These are phyloP conservation scores for Hydnum rufescens DNA, from an alignment of 768 basidiomycete species.

Conservation along the genomic window DNA sequence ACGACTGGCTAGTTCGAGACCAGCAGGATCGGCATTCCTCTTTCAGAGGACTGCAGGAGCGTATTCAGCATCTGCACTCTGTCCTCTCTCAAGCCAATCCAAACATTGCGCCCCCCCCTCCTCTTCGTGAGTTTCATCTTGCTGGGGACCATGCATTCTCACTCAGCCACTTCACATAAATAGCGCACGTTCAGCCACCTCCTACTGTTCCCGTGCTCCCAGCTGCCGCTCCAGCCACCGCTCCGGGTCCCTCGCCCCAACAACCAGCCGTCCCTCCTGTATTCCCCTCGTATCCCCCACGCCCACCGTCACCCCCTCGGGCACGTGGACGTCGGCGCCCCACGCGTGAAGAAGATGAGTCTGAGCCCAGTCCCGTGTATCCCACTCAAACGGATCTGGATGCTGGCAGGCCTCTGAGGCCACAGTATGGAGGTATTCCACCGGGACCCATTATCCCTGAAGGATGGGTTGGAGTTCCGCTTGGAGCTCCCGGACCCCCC, in stretches of 20 bases:
- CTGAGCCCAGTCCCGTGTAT: not conserved
- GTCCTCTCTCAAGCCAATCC: slow-evolving; percentile 21
- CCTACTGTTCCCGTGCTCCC: not conserved
- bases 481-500: not conserved
- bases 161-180: not conserved
- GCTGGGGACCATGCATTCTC: not conserved
- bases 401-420: too few relatives aligned
- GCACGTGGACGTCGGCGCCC: not conserved
- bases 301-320: not conserved
- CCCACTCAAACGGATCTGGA: not conserved
- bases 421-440: too few relatives aligned
- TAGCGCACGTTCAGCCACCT: not conserved
- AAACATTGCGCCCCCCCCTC: not conserved
- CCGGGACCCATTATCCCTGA: too few relatives aligned
- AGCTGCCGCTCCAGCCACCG: not conserved
- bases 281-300: not conserved
- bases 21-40: slow-evolving; percentile 62
- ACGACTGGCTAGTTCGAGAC: slow-evolving; percentile 63
- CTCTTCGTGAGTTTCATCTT: not conserved
- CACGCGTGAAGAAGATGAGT: not conserved
- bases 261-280: not conserved
- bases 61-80: slow-evolving; percentile 31
- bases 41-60: slow-evolving; percentile 40
- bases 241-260: not conserved
- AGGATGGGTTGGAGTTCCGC: too few relatives aligned